Evolutionary conservation across 768 basidiomycete genomes (phyloP).

Genomic region (Serendipita sp.): DNA sequence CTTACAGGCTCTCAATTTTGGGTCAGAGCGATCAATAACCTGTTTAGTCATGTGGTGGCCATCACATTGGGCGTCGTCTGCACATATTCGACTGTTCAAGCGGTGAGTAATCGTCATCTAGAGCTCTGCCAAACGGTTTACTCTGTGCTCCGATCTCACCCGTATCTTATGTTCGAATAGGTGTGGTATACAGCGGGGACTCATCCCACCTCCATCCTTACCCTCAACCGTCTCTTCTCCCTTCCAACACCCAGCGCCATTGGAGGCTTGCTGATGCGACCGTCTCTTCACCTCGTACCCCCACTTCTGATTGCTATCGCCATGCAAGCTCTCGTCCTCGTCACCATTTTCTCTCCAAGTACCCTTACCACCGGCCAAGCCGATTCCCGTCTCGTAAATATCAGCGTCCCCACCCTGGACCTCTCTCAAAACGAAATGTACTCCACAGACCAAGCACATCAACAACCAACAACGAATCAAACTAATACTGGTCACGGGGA

Average conservation of each 20-base stretch:
- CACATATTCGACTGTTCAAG: not conserved
- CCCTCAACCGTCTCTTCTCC: not conserved
- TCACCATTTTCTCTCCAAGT: not conserved
- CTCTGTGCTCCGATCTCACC: no score
- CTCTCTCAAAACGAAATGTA: not conserved
- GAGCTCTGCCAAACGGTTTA: no score
- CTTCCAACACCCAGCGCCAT: not conserved
- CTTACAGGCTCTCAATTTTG: no score
- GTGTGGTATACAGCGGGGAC: not conserved
- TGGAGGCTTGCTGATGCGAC: not conserved
- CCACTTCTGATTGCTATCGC: not conserved
- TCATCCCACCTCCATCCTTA: not conserved
- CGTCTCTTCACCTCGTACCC: not conserved
- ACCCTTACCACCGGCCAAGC: not conserved
- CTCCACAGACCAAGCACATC: not conserved
- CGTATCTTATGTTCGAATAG: not conserved
- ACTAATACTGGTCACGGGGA: no score
- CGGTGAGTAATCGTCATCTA: not conserved
- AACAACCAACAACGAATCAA: not conserved
- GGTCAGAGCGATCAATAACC: not conserved
- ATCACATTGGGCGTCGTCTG: not conserved
- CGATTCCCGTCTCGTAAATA: not conserved
- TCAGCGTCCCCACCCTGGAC: not conserved
- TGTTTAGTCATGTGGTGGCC: not conserved
- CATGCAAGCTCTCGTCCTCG: not conserved